Evolutionary conservation across 2,329 filamentous ascomycete species (phyloP), one percentile per base, ranked within the genome.

Genomic region (Exophiala sp.): DNA sequence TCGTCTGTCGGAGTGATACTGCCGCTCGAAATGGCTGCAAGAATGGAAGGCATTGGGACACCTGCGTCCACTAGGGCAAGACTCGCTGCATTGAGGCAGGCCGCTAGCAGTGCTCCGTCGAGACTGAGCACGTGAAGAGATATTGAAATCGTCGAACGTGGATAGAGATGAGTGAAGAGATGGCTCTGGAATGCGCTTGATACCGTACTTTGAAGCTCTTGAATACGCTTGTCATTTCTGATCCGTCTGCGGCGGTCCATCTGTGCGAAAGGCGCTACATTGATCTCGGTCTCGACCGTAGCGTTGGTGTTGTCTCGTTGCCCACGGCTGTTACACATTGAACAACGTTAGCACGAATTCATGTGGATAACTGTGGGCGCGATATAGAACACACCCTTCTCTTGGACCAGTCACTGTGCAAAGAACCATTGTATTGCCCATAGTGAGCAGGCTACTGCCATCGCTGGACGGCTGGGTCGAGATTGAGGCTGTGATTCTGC

Each of bases 361-460:
- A 32, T 32, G 29, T 13, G 29, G 7, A 3, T 32, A 14, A 21
- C 14, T n/a, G n/a, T 38, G 14, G 38, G 18, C 18, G 4, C 27
- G 19, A 40, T 19, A 11, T 34, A 21, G 9, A 6, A 14, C 50
- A 18, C 48, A 60, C 43, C 78, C 77, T 69, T 98, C 93, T 30
- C 80, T 81, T 0, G 93, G 93, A 0, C 93, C 93, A 1, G 83
- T 82, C 41, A 98, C 83, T 19, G 90, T 88, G 70, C 91, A 96
- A 70, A 97, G 87, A 60, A 98, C 85, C 66, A 95, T 93, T 18
- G 93, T 98, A 71, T 97, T 95, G 62, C 93, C 93, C 84, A 95
- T 95, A 66, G 95, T 88, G 52, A 97, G 81, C 70, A 95, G 95
- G 55, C 85, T 88, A 38, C 87, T 95, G 29, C 93, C 93, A 62